These are phyloP conservation scores for Prunus mume DNA, from an alignment of 306 rosid genomes.

Conservation along the genomic window DNA sequence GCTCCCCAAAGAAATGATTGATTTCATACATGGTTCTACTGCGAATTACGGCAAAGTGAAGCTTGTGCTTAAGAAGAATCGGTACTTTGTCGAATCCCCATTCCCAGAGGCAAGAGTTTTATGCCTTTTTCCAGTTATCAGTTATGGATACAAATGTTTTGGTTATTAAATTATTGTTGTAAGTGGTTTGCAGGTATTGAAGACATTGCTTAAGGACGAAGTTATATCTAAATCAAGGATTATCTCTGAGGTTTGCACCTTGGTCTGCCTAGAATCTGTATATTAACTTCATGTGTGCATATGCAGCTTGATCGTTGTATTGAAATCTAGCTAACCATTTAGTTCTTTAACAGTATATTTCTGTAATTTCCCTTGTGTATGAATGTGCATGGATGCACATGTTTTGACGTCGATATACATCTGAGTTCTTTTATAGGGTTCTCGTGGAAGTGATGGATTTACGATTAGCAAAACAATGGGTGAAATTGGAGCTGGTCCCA, in stretches of 20 bases:
- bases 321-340: background rate
- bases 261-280: background rate
- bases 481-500: slow-evolving; percentile 65
- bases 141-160: slow-evolving; percentile 2
- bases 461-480: slow-evolving; percentile 80
- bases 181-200: slow-evolving; percentile 62
- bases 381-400: background rate
- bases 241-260: slow-evolving; percentile 60
- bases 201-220: slow-evolving; percentile 82
- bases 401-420: background rate
- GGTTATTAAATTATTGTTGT: slow-evolving; percentile 17
- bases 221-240: slow-evolving; percentile 70
- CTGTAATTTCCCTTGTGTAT: background rate
- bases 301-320: background rate
- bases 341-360: background rate
- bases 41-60: slow-evolving; percentile 96
- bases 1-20: slow-evolving; percentile 95
- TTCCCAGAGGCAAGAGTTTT: slow-evolving; percentile 63
- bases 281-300: background rate
- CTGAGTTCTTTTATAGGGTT: slow-evolving; percentile 40
- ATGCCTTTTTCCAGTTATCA: slow-evolving; percentile 8
- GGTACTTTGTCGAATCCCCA: slow-evolving; percentile 87
- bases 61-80: slow-evolving; percentile 91
- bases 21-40: slow-evolving; percentile 78
- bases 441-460: slow-evolving; percentile 62